Evolutionary conservation across 2,329 filamentous ascomycete species (phyloP).

Genomic region (Alternaria conjuncta): DNA sequence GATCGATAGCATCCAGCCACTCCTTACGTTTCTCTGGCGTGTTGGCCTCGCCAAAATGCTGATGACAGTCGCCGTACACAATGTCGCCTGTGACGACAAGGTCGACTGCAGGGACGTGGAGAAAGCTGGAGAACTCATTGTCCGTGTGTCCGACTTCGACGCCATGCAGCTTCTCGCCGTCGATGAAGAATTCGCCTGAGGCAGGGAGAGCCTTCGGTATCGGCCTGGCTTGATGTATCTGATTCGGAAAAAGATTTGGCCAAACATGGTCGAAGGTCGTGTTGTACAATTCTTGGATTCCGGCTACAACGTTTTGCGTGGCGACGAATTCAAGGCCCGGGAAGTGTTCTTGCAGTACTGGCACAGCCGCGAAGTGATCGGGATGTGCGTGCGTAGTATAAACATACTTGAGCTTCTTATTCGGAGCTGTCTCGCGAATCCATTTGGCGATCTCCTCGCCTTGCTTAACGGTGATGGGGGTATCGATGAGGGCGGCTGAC

Average conservation of each 20-base stretch:
- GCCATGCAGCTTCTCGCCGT: not conserved
- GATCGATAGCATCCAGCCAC: not conserved
- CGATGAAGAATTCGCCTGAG: not conserved
- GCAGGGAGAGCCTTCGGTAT: not conserved
- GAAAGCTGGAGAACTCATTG: not conserved
- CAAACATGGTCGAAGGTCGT: not conserved
- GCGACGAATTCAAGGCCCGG: not conserved
- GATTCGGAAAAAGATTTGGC: not conserved
- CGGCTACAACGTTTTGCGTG: not conserved
- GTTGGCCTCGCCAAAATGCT: not conserved
- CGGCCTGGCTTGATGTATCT: not conserved
- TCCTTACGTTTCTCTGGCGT: not conserved
- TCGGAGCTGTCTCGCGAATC: not conserved
- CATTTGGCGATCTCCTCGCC: not conserved
- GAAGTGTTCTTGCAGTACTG: not conserved
- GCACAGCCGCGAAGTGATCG: not conserved
- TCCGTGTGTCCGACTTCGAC: not conserved
- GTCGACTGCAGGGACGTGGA: not conserved
- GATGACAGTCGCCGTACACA: not conserved
- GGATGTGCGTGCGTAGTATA: not conserved
- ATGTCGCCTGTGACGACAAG: not conserved
- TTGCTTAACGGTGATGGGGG: not conserved
- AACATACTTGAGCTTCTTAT: not conserved
- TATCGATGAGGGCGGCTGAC: not conserved
- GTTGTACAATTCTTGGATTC: not conserved